Evolutionary conservation across 106 monocot species (phyloP), one percentile per base, ranked within the genome.

Genomic region (Gastrodia elata): DNA sequence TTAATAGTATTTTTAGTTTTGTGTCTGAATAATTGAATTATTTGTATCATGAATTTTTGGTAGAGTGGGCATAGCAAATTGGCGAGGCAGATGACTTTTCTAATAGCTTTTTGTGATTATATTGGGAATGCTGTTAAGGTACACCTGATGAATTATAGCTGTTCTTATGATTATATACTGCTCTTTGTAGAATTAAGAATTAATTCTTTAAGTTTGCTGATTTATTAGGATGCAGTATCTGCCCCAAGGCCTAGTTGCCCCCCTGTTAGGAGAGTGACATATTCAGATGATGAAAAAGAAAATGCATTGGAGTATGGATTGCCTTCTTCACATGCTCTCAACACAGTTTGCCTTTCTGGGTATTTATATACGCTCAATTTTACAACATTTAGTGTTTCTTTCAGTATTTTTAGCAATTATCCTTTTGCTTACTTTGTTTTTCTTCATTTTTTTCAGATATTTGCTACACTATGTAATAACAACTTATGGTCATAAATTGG

Each of bases 81-180:
- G 81, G 88, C 81, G 37, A 87, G 93, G 28, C 93, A 98, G 69
- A 83, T 89, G 82, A 89, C 87, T 11, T 65, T 93, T 36, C 68
- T 98, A 65, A 85, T 98, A 75, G 98, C 93, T 22, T 93, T 98
- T 73, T 91, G 98, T 72, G 91, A 88, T 75, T 98, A 93, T 73
- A 36, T 87, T 48, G 98, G 98, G 41, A 93, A 85, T 73, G 68
- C 82, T 11, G 75, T 93, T 0, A 98, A 98, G 98, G 98, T 98
- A 75, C 7, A 41, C 49, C 38, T 28, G 16, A 24, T 67, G n/a
- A 20, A 1, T 5, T 36, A 37, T 38, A 20, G 18, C 67, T 67
- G 1, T 18, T n/a, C n/a, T n/a, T 15, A 39, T 68, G 30, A 59
- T 27, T 33, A 56, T 40, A 18, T 11, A 30, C 20, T 16, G 42